A percentile compares a stretch with the other conserved stretches of the same genome.
Evolutionary conservation across 2,329 filamentous ascomycete genomes (phyloP).

Genomic region (Dichotomopilus funicola): DNA sequence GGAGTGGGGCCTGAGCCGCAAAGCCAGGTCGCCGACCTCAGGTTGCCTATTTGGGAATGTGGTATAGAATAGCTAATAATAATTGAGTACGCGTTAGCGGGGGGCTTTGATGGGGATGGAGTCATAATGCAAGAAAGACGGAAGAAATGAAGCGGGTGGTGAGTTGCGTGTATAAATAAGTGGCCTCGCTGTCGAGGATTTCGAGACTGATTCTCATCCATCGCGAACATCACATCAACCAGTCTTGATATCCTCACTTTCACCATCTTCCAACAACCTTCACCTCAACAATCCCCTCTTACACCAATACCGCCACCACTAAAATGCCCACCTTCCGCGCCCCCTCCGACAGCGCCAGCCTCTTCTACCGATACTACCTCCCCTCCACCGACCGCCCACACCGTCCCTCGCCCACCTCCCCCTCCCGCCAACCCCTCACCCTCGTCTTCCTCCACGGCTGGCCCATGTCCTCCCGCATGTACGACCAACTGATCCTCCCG

Average conservation of each 20-base stretch:
- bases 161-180: no score
- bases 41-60: background rate
- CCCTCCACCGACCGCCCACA: constrained; percentile 4
- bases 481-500: constrained; percentile 19
- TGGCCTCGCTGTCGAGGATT: no score
- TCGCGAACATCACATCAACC: background rate
- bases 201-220: background rate
- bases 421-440: constrained; percentile 5
- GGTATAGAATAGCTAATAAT: background rate
- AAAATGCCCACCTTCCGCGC: constrained; percentile 16
- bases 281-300: background rate
- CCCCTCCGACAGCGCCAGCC: constrained; percentile 11
- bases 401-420: background rate
- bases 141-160: no score
- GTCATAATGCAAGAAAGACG: no score
- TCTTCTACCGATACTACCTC: constrained; percentile 20
- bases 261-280: background rate
- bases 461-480: constrained; percentile 23
- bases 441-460: constrained; percentile 22
- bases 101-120: no score
- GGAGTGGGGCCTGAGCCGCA: background rate
- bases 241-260: background rate
- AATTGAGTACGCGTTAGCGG: no score
- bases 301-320: background rate
- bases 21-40: background rate